These are phyloP conservation scores for Asterophora parasitica DNA, from an alignment of 768 basidiomycete species.

Conservation along the genomic window DNA sequence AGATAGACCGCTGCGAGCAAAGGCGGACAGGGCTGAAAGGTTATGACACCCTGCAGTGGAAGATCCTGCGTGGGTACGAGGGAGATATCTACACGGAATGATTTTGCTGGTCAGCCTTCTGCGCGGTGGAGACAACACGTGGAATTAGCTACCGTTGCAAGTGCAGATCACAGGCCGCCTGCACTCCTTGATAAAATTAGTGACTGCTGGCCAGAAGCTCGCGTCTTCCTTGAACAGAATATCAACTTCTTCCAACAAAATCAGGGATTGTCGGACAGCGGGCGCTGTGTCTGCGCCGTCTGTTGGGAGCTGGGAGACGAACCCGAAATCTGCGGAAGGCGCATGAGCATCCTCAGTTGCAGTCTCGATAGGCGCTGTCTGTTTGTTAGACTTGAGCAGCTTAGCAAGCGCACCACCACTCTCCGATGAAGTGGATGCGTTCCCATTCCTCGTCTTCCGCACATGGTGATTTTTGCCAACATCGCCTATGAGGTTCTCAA, in stretches of 20 bases:
- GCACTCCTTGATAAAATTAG: slow-evolving; percentile 77
- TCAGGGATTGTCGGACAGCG: slow-evolving; percentile 72
- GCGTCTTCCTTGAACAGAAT: slow-evolving; percentile 83
- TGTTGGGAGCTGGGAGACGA: slow-evolving; percentile 8
- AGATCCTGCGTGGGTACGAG: slow-evolving; percentile 70
- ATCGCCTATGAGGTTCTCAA: slow-evolving; percentile 82
- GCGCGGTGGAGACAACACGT: slow-evolving; percentile 6
- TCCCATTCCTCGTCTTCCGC: slow-evolving; percentile 24
- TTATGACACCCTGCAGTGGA: slow-evolving; percentile 68
- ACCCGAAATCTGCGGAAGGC: slow-evolving; percentile 20
- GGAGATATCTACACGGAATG: slow-evolving; percentile 49
- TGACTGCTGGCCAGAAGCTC: slow-evolving; percentile 82
- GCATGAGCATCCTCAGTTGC: slow-evolving; percentile 8
- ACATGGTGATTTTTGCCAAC: slow-evolving; percentile 92
- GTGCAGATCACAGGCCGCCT: slow-evolving; percentile 89
- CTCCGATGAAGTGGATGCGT: background rate
- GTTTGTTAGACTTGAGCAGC: slow-evolving; percentile 1
- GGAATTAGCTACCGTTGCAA: slow-evolving; percentile 73
- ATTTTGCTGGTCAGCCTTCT: slow-evolving; percentile 2
- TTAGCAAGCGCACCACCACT: slow-evolving; percentile 1
- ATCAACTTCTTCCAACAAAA: slow-evolving; percentile 94
- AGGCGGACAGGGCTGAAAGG: slow-evolving; percentile 57
- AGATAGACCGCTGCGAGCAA: slow-evolving; percentile 63
- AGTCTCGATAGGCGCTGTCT: background rate
- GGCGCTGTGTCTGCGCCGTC: slow-evolving; percentile 16